phyloP scores from a whole-genome alignment of 768 basidiomycete species.

The Podaxis sp. region DNA sequence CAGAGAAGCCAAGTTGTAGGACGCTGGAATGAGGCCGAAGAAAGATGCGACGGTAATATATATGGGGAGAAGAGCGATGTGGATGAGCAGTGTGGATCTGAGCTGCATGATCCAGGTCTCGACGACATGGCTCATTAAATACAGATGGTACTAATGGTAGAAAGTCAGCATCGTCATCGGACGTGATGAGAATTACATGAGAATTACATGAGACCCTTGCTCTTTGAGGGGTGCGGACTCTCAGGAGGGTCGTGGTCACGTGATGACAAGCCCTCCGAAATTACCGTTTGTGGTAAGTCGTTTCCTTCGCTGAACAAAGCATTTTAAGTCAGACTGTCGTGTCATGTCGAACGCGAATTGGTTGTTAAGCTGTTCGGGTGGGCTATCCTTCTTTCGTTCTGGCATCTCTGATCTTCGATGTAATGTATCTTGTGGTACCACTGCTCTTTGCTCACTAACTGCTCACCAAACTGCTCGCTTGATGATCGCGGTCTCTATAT shows the following conservation, averaged over 20 bases:
- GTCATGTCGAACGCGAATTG: neutral
- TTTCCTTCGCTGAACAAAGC: neutral
- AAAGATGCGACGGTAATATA: slow-evolving; percentile 43
- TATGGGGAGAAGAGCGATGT: slow-evolving; percentile 37
- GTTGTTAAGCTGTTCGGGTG: neutral
- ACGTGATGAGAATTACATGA: slow-evolving; percentile 12
- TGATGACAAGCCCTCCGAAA: neutral
- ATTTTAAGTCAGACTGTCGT: neutral
- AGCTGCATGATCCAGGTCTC: slow-evolving; percentile 34
- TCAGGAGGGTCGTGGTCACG: neutral
- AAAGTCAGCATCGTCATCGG: neutral
- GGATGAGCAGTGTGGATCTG: slow-evolving; percentile 32
- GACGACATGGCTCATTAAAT: neutral
- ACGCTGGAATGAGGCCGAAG: slow-evolving; percentile 30
- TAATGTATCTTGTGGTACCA: neutral
- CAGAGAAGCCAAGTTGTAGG: slow-evolving; percentile 38
- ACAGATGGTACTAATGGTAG: neutral
- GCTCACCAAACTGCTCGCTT: neutral
- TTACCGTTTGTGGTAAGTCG: neutral
- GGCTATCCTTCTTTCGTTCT: neutral
- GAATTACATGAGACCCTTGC: slow-evolving; percentile 4
- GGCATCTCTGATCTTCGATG: neutral
- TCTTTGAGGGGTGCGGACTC: neutral
- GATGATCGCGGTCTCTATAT: neutral
- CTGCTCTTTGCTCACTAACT: neutral